Evolutionary conservation across 1,284 basidiomycete genomes (phyloP).

Genomic region (Malassezia equina): DNA sequence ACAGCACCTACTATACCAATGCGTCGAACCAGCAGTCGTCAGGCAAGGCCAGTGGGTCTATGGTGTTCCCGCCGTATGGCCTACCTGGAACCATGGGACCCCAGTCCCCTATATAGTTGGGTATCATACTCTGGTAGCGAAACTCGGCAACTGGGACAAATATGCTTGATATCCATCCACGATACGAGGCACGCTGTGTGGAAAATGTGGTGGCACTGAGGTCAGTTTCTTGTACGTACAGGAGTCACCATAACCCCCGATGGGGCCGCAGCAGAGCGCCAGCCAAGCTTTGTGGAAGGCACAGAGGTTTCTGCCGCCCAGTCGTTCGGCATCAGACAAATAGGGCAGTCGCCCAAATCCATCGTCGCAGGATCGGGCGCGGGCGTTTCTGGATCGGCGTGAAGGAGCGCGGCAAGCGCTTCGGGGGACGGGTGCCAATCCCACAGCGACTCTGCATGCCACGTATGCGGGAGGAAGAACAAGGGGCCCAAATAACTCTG

Average conservation of each 20-base stretch:
- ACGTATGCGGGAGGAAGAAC: conserved; percentile 12
- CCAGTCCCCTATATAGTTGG: not conserved
- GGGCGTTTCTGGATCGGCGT: conserved; percentile 13
- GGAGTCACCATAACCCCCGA: conserved; percentile 16
- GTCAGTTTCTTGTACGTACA: not conserved
- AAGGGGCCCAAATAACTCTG: conserved; percentile 1
- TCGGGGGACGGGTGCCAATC: conserved; percentile 41
- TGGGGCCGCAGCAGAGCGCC: not conserved
- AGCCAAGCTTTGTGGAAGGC: not conserved
- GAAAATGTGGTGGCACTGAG: conserved; percentile 17
- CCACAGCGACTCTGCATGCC: conserved; percentile 21
- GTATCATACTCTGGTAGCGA: conserved; percentile 11
- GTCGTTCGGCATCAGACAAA: conserved; percentile 39
- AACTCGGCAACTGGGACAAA: conserved; percentile 20
- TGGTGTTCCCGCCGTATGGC: conserved; percentile 8
- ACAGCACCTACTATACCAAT: conserved; percentile 20
- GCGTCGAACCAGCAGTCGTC: conserved; percentile 11
- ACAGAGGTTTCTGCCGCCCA: not conserved
- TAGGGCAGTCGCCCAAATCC: conserved; percentile 35
- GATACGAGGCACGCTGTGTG: conserved; percentile 15
- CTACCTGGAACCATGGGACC: conserved; percentile 10
- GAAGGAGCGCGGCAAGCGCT: conserved; percentile 8
- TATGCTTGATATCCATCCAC: conserved; percentile 19
- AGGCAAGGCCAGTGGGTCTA: not conserved
- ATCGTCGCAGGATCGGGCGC: not conserved